phyloP scores from a whole-genome alignment of 495 filamentous ascomycete species.

The Hyaloscypha bicolor region DNA sequence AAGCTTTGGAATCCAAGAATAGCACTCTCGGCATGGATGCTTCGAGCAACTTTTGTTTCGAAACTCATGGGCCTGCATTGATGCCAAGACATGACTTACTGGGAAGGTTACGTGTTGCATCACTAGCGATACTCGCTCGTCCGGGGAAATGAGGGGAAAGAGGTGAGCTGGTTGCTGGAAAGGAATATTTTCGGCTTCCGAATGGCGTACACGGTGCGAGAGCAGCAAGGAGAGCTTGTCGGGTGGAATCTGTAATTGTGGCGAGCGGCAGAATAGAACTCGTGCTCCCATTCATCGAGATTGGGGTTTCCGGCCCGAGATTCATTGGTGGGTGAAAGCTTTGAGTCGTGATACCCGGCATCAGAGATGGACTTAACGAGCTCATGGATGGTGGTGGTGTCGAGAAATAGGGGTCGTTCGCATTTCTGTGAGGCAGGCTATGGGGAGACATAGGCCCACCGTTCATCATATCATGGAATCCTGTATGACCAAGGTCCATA shows the following conservation, averaged over 20 bases:
- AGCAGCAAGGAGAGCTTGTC: conserved; percentile 80
- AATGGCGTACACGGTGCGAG: conserved; percentile 77
- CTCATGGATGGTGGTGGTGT: conserved; percentile 70
- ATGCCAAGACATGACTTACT: conserved; percentile 40
- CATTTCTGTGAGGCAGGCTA: conserved; percentile 52
- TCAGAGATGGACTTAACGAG: conserved; percentile 53
- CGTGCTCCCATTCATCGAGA: conserved; percentile 65
- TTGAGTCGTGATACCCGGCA: conserved; percentile 54
- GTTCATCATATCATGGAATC: conserved; percentile 62
- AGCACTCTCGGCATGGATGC: background rate
- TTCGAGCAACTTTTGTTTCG: background rate
- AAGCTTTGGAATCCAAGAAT: background rate
- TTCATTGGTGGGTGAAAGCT: conserved; percentile 60
- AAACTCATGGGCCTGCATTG: background rate
- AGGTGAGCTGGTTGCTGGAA: conserved; percentile 67
- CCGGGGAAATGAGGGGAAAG: conserved; percentile 56
- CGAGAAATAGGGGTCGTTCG: conserved; percentile 58
- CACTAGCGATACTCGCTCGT: conserved; percentile 51
- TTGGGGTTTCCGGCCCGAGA: conserved; percentile 68
- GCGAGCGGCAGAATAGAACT: conserved; percentile 57
- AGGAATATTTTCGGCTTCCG: conserved; percentile 77
- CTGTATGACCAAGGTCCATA: conserved; percentile 55
- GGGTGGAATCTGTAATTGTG: conserved; percentile 91
- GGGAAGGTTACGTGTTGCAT: conserved; percentile 62
- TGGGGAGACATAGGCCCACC: conserved; percentile 65